These are phyloP conservation scores for Poa pratensis DNA, from an alignment of 176 grass and related monocot genomes.

Conservation along the genomic window DNA sequence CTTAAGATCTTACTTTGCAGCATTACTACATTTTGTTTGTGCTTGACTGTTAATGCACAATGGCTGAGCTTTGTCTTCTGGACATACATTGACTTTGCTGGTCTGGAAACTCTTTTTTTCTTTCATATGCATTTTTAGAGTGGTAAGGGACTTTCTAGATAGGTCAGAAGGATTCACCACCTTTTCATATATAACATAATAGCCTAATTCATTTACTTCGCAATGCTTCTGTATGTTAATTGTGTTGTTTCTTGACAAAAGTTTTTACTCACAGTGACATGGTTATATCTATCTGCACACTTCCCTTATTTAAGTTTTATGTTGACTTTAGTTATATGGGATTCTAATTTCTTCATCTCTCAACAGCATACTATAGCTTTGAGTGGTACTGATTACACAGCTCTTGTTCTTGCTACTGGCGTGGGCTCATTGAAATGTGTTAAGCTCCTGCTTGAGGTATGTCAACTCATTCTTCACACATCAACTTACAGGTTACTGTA, in stretches of 20 bases:
- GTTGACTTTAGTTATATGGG: constrained; percentile 2
- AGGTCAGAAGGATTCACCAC: too few species aligned
- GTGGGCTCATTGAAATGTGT: neutral
- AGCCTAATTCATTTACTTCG: too few species aligned
- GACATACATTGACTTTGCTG: neutral
- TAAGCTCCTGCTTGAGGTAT: constrained; percentile 15
- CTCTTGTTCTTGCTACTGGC: neutral
- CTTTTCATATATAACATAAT: too few species aligned
- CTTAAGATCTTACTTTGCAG: neutral
- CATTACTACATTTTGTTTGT: neutral
- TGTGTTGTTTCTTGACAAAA: neutral
- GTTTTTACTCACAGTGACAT: neutral
- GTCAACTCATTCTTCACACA: neutral
- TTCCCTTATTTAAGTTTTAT: neutral
- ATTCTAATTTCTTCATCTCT: neutral
- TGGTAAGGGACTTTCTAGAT: neutral
- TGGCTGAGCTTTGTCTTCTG: neutral
- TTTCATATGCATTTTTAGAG: neutral
- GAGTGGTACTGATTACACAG: constrained; percentile 4
- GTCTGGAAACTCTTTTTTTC: neutral
- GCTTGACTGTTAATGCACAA: neutral
- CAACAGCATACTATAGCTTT: constrained; percentile 1
- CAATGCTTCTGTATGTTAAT: neutral
- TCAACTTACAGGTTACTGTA: neutral
- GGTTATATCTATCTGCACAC: neutral